Conservation (phyloP, 352 stramenopile species). For the Hyphochytrium catenoides region DNA sequence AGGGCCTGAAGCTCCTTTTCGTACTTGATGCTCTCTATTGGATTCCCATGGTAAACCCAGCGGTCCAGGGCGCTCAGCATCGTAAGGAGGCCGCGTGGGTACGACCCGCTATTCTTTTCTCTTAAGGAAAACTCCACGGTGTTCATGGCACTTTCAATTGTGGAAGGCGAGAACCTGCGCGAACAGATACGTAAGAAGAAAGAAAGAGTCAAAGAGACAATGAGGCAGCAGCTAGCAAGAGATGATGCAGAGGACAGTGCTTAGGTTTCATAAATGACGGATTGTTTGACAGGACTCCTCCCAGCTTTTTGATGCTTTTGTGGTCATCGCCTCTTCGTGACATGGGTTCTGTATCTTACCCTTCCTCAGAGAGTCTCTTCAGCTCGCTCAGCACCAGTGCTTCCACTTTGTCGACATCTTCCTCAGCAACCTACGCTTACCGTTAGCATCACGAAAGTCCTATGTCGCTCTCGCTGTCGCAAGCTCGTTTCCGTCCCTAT, state of each 20-base stretch:
- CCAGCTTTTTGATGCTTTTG: neutral
- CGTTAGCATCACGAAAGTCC: too few species aligned
- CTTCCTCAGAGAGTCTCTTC: neutral
- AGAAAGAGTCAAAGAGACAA: neutral
- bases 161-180: slow-evolving; percentile 2
- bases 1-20: slow-evolving; percentile 1
- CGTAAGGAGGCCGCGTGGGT: too few species aligned
- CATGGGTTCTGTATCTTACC: slow-evolving; percentile 2
- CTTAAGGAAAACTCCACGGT: too few species aligned
- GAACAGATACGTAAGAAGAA: neutral
- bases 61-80: neutral
- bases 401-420: slow-evolving; percentile 1
- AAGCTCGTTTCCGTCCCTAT: too few species aligned
- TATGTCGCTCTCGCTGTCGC: too few species aligned
- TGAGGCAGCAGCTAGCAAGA: neutral
- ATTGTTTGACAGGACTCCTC: neutral
- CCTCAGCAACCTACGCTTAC: too few species aligned
- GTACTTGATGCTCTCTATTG: slow-evolving; percentile 1
- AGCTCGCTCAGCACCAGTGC: neutral
- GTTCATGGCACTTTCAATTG: too few species aligned
- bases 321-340: slow-evolving; percentile 2
- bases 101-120: too few species aligned
- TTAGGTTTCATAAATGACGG: neutral
- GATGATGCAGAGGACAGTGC: neutral
- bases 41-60: slow-evolving; percentile 1